phyloP scores from a whole-genome alignment of 345 rosid species.

The Draba incana region DNA sequence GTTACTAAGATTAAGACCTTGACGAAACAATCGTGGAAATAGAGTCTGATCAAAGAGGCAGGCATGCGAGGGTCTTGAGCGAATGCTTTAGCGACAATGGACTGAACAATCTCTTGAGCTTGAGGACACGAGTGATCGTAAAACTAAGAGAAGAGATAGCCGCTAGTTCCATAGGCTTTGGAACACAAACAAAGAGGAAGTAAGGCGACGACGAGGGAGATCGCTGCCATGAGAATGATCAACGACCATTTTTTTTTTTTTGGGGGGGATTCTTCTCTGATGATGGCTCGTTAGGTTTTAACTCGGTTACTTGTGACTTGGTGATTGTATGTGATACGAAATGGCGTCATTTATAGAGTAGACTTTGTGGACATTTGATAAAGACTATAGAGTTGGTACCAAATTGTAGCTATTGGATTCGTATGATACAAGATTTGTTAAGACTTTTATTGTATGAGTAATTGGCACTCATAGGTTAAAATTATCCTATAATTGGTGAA shows the following conservation, averaged over 20 bases:
- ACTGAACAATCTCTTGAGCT: conserved; percentile 59
- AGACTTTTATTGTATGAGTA: too few relatives aligned
- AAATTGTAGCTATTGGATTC: conserved; percentile 36
- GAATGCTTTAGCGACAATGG: conserved; percentile 58
- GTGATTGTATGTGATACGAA: conserved; percentile 23
- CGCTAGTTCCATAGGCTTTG: conserved; percentile 38
- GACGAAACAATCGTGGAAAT: conserved; percentile 87
- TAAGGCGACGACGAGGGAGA: conserved; percentile 44
- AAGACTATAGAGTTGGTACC: conserved; percentile 51
- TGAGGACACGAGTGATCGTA: conserved; percentile 74
- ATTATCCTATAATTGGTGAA: too few relatives aligned
- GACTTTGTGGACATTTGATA: conserved; percentile 31
- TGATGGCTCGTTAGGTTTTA: conserved; percentile 9
- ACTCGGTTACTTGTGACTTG: conserved; percentile 38
- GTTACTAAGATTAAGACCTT: conserved; percentile 45
- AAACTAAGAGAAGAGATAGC: conserved; percentile 63
- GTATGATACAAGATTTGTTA: conserved; percentile 36
- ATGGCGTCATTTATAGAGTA: conserved; percentile 42
- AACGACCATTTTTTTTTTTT: conserved; percentile 42
- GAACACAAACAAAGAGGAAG: conserved; percentile 56
- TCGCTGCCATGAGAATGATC: conserved; percentile 42
- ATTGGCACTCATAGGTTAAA: too few relatives aligned
- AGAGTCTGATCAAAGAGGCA: conserved; percentile 76
- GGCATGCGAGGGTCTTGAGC: conserved; percentile 66
- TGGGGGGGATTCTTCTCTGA: conserved; percentile 19